Evolutionary conservation across 106 monocot genomes (phyloP).

Genomic region (Chionographis japonica): DNA sequence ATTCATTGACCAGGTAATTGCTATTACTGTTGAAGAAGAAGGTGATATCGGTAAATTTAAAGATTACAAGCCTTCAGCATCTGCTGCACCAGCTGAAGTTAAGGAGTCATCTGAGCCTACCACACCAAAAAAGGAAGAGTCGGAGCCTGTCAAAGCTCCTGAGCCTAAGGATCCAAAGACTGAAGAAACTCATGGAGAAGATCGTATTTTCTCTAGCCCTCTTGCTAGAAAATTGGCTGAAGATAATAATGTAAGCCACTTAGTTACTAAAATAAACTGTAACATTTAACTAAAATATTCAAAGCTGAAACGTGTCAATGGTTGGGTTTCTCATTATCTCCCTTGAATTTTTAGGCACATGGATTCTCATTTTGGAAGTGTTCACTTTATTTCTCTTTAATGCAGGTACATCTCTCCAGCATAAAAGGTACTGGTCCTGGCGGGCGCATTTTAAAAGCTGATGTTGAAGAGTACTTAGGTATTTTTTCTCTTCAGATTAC

Average conservation of each 20-base stretch:
- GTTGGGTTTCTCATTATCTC: too few species aligned
- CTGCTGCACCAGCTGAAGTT: slow-evolving; percentile 39
- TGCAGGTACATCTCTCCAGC: slow-evolving; percentile 73
- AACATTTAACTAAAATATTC: too few species aligned
- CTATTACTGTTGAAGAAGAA: slow-evolving; percentile 90
- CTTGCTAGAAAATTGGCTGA: slow-evolving; percentile 90
- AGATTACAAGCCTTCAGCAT: slow-evolving; percentile 54
- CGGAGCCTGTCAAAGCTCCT: slow-evolving; percentile 28
- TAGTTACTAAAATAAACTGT: slow-evolving; percentile 1
- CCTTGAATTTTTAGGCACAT: too few species aligned
- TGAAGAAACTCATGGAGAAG: slow-evolving; percentile 37
- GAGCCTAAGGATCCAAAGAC: slow-evolving; percentile 36
- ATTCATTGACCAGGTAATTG: slow-evolving; percentile 52
- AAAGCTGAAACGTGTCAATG: too few species aligned
- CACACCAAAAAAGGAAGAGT: slow-evolving; percentile 31
- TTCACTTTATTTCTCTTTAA: background rate
- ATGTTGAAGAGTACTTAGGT: slow-evolving; percentile 93
- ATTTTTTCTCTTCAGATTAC: slow-evolving; percentile 4
- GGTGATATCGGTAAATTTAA: slow-evolving; percentile 77
- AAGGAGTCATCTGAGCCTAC: slow-evolving; percentile 35
- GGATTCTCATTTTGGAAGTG: background rate
- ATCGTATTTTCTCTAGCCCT: slow-evolving; percentile 85
- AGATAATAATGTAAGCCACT: slow-evolving; percentile 70
- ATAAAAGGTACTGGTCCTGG: slow-evolving; percentile 95
- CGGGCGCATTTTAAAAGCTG: slow-evolving; percentile 89